Percentiles rank a stretch among this genome's conserved stretches.
phyloP scores from a whole-genome alignment of 805 yeast species.

The Candida sithepensis region DNA sequence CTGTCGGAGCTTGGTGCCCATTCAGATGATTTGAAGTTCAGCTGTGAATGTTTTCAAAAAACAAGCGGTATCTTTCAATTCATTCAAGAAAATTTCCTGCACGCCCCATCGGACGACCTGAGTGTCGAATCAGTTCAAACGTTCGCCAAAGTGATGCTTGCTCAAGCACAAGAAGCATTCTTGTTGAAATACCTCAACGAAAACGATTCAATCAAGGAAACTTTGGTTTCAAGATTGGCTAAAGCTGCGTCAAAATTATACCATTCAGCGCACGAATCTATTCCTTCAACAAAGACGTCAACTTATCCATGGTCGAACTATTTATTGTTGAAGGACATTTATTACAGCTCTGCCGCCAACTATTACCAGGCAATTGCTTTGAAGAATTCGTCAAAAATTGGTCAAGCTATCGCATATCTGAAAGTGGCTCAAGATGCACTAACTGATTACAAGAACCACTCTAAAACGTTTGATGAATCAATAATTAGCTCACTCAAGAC shows the following conservation, averaged over 20 bases:
- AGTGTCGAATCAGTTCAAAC: conserved; percentile 64
- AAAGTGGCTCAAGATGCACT: conserved; percentile 37
- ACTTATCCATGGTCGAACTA: conserved; percentile 47
- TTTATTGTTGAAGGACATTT: conserved; percentile 48
- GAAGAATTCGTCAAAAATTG: conserved; percentile 58
- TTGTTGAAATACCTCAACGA: conserved; percentile 54
- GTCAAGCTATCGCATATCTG: conserved; percentile 63
- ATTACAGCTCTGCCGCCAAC: conserved; percentile 56
- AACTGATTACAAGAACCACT: conserved; percentile 18
- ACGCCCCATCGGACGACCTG: conserved; percentile 83
- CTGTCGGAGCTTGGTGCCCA: conserved; percentile 49
- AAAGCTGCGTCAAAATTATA: conserved; percentile 55
- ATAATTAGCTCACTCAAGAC: conserved; percentile 30
- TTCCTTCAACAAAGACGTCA: conserved; percentile 31
- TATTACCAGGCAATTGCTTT: conserved; percentile 55
- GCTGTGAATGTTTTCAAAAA: conserved; percentile 61
- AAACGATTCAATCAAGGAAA: conserved; percentile 46
- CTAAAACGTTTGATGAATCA: conserved; percentile 22
- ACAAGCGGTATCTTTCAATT: conserved; percentile 76
- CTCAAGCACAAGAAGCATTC: conserved; percentile 89
- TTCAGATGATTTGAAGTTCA: conserved; percentile 47
- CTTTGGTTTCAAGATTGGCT: conserved; percentile 76
- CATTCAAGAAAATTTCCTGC: conserved; percentile 75
- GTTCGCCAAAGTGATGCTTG: conserved; percentile 62
- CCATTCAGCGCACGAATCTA: conserved; percentile 44